These are phyloP conservation scores for Leucocoprinus sp. DNA, from an alignment of 768 basidiomycete genomes.

Conservation along the genomic window DNA sequence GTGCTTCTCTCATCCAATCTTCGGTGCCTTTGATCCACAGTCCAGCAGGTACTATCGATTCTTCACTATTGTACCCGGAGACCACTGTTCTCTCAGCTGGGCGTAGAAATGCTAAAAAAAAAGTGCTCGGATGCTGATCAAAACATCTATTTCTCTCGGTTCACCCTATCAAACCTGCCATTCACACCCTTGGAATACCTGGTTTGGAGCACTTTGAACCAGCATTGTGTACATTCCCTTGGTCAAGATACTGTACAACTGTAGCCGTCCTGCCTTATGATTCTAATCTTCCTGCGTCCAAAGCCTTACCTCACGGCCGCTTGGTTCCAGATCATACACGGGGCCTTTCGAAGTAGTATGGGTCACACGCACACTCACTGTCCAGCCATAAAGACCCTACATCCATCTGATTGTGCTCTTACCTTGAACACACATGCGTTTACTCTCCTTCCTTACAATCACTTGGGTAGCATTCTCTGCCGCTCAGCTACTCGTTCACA, in stretches of 20 bases:
- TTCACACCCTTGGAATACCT: no score
- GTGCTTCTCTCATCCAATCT: no score
- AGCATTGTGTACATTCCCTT: no score
- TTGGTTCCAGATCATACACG: neutral
- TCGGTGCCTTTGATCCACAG: no score
- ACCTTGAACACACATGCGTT: neutral
- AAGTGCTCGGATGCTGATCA: neutral
- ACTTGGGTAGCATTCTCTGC: neutral
- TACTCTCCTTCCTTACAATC: neutral
- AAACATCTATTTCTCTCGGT: neutral
- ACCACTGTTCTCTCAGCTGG: no score
- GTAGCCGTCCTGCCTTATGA: neutral
- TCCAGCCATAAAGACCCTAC: neutral
- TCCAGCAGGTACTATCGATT: no score
- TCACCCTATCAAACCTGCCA: neutral
- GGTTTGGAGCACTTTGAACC: no score
- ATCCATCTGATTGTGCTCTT: neutral
- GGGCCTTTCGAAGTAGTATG: neutral
- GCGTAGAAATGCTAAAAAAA: no score
- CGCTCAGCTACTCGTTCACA: constrained; percentile 17
- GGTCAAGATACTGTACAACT: no score
- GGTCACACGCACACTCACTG: neutral
- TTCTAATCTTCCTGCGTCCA: neutral
- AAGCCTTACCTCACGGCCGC: neutral
- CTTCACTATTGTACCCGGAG: no score